Conservation (phyloP, 1,139 yeast species). For the Blastobotrys buckinghamii region DNA sequence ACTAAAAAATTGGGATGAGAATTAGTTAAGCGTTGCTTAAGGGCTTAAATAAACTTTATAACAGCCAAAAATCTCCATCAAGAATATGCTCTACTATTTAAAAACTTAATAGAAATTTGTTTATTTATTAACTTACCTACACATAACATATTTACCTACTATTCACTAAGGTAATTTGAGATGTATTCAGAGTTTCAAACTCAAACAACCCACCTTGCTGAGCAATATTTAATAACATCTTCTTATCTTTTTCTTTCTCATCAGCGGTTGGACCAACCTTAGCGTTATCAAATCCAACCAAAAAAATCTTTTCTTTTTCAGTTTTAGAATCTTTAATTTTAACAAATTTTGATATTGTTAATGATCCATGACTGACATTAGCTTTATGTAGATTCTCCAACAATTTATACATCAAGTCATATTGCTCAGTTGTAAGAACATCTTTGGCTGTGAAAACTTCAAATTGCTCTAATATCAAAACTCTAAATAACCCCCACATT, state of each 20-base stretch:
- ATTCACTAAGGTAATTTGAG: neutral
- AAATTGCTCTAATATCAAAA: slow-evolving; percentile 4
- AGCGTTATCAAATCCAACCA: neutral
- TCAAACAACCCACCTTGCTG: neutral
- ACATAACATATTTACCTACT: too few relatives aligned
- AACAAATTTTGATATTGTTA: slow-evolving; percentile 3
- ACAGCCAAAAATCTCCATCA: too few relatives aligned
- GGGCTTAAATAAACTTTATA: too few relatives aligned
- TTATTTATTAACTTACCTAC: too few relatives aligned
- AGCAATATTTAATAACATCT: neutral
- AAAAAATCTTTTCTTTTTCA: neutral
- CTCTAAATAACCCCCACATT: slow-evolving; percentile 7
- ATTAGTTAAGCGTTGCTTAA: too few relatives aligned
- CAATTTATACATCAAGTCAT: neutral
- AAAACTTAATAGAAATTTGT: too few relatives aligned
- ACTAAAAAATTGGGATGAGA: too few relatives aligned
- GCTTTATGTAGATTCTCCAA: slow-evolving; percentile 1
- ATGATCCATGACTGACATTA: slow-evolving; percentile 2
- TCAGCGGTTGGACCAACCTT: neutral
- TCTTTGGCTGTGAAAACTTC: neutral
- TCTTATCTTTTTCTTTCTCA: neutral
- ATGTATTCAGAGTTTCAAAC: neutral
- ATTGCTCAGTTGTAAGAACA: neutral
- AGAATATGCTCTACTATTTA: too few relatives aligned
- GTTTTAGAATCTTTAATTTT: neutral